Base-by-base conservation (phyloP, 2,329 filamentous ascomycete species). In the Ambrosiella beaveri region DNA sequence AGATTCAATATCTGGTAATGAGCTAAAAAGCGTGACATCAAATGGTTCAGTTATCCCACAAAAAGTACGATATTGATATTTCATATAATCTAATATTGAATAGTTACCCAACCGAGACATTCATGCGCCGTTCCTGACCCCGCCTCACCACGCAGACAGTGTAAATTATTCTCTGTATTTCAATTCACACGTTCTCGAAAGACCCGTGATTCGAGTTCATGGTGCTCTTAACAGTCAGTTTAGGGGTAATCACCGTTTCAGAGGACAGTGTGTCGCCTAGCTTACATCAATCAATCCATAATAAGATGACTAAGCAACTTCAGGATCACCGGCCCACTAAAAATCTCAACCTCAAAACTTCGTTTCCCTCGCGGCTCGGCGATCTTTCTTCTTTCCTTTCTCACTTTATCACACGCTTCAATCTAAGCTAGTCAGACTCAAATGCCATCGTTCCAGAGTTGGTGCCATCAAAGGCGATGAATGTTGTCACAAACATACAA, bases 401-500 rank as follows among this genome's bases (percentile, higher is more conserved):
- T 62, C 61, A 62, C 63, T 63, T 56, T 47, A 54, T 60, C 19
- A 58, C 40, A 59, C 57, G 62, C 57, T 52, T 52, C 44, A 50
- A 19, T 37, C 37, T 47, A 44, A 51, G 45, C 36, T 13, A 19
- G 35, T 40, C 39, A 53, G 6, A 44, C 47, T 15, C 52, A 52
- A 57, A 60, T 60, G 59, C 57, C 59, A 59, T 52, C 59, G 57
- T 55, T 47, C 36, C 40, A 61, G 53, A 56, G 58, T 60, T 60
- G 59, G 59, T 56, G 59, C 59, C 59, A 54, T 36, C 45, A 50
- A n/a, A 58, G 59, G 59, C 56, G 59, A 60, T 60, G 59, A 58
- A 60, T 55, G 52, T 57, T 58, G 52, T 38, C 27, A 60, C 7
- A 52, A 55, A 47, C 62, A 76, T 76, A 12, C 75, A 78, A 70